These are phyloP conservation scores for Trametes versicolor DNA, from an alignment of 1,284 basidiomycete species.

Conservation along the genomic window DNA sequence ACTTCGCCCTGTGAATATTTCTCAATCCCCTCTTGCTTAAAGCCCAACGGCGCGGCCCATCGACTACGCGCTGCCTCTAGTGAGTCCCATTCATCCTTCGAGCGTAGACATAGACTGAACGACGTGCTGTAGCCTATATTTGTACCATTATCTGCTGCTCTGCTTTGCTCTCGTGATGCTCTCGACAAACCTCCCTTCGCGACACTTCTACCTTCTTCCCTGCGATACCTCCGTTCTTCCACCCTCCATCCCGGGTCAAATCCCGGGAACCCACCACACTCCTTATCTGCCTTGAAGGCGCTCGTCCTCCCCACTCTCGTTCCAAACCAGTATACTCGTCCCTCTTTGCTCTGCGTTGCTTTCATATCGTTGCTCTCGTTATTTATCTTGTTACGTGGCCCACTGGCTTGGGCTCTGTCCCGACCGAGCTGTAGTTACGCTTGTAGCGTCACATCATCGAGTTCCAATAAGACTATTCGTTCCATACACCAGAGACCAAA, in stretches of 20 bases:
- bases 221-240: neutral
- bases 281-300: neutral
- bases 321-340: neutral
- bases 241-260: neutral
- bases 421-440: neutral
- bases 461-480: neutral
- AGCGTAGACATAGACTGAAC: neutral
- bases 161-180: neutral
- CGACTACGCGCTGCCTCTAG: neutral
- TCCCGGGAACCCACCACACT: neutral
- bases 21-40: neutral
- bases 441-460: neutral
- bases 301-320: neutral
- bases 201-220: neutral
- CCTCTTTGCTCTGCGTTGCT: neutral
- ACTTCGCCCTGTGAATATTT: constrained; percentile 1
- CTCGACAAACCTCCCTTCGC: neutral
- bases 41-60: neutral
- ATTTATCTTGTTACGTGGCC: neutral
- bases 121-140: neutral
- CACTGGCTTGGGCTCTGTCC: neutral
- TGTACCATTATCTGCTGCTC: neutral
- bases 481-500: neutral
- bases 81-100: neutral
- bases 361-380: neutral